A percentile compares a stretch with the other conserved stretches of the same genome.
Conservation (phyloP, 306 rosid species). For the Prunus campanulata region DNA sequence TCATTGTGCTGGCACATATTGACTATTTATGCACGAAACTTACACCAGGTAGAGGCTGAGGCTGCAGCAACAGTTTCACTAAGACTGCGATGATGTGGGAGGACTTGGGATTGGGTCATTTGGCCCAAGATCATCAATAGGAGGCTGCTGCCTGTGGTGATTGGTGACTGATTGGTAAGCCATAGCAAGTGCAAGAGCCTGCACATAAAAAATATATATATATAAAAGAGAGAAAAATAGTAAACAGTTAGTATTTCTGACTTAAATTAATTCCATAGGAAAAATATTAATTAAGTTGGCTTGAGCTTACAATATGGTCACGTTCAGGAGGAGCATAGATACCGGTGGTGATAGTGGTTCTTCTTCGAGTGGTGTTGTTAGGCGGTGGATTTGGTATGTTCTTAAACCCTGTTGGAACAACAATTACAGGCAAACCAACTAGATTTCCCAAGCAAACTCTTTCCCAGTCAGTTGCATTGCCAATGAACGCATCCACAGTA, state of each 20-base stretch:
- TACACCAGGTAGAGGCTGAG: not conserved
- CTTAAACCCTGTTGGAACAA: conserved; percentile 72
- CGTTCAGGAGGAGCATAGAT: conserved; percentile 69
- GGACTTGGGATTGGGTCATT: conserved; percentile 32
- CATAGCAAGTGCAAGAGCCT: conserved; percentile 79
- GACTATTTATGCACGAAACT: not conserved
- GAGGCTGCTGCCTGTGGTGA: conserved; percentile 75
- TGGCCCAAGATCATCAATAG: conserved; percentile 59
- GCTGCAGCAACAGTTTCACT: not conserved
- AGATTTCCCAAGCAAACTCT: conserved; percentile 76
- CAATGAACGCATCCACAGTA: conserved; percentile 68
- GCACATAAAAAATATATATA: not conserved
- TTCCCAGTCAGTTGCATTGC: conserved; percentile 94
- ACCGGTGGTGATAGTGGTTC: conserved; percentile 63
- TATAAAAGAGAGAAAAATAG: not conserved
- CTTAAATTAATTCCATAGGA: not conserved
- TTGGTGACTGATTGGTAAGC: conserved; percentile 66
- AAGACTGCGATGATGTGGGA: not conserved
- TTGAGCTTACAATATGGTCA: conserved; percentile 55
- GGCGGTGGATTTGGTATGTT: conserved; percentile 53
- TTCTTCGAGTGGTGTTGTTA: conserved; percentile 34
- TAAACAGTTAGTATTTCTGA: not conserved
- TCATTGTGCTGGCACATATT: not conserved
- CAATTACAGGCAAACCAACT: conserved; percentile 70
- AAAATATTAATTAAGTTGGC: not conserved